A percentile compares a stretch with the other conserved stretches of the same genome.
Evolutionary conservation across 1,284 basidiomycete species (phyloP).

Genomic region (Vanrija sp.): DNA sequence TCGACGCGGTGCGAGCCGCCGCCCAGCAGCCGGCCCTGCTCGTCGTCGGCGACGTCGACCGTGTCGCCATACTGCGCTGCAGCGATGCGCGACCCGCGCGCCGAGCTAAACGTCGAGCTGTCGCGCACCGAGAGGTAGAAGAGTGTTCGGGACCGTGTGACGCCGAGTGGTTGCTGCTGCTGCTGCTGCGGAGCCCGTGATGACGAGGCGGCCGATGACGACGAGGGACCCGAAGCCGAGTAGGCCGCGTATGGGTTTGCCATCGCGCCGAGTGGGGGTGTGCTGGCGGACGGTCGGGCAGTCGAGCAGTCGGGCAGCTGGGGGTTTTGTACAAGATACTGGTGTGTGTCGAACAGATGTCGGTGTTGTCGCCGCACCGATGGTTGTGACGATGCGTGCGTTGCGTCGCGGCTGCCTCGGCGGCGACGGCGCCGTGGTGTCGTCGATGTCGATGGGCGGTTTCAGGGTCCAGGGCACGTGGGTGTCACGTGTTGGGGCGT

Average conservation of each 20-base stretch:
- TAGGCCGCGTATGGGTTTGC: conserved; percentile 4
- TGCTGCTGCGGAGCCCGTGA: not conserved
- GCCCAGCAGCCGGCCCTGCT: conserved; percentile 66
- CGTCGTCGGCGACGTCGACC: conserved; percentile 57
- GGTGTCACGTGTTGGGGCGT: too few relatives aligned
- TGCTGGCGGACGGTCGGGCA: too few relatives aligned
- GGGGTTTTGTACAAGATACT: too few relatives aligned
- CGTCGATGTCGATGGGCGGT: not conserved
- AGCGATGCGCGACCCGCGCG: conserved; percentile 36
- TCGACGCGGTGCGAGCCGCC: conserved; percentile 52
- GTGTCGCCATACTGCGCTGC: conserved; percentile 41
- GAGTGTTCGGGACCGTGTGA: conserved; percentile 81
- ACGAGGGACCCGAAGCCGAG: too few relatives aligned
- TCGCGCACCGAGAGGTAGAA: conserved; percentile 94
- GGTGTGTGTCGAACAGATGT: too few relatives aligned
- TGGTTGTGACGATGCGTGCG: too few relatives aligned
- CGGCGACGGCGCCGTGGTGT: not conserved
- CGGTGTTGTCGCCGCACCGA: too few relatives aligned
- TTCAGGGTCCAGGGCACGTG: too few relatives aligned
- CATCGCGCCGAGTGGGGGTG: not conserved
- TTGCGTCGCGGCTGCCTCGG: too few relatives aligned
- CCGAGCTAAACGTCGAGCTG: conserved; percentile 56
- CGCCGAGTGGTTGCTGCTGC: conserved; percentile 19
- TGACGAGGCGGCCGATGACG: too few relatives aligned
- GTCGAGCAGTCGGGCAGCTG: too few relatives aligned